Evolutionary conservation across 306 rosid genomes (phyloP).

Genomic region (Dryas alaskensis): DNA sequence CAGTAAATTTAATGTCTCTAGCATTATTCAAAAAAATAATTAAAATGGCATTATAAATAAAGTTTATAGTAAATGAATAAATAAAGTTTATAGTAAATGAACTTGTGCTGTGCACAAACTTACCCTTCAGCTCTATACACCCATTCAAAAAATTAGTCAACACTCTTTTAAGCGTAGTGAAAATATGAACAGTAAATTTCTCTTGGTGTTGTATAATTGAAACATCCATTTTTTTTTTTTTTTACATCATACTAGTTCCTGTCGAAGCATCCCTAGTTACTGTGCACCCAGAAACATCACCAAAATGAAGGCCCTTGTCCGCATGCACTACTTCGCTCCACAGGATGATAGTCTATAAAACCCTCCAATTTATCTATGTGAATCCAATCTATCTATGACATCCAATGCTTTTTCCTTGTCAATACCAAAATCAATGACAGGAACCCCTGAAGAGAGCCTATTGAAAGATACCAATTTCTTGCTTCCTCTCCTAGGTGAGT

Average conservation of each 20-base stretch:
- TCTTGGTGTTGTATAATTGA: not conserved
- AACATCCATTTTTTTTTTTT: not conserved
- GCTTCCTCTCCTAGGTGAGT: conserved; percentile 46
- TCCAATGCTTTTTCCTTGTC: conserved; percentile 68
- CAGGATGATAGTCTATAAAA: not conserved
- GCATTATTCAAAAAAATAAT: too few species aligned
- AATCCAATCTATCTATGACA: conserved; percentile 59
- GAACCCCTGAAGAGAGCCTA: conserved; percentile 49
- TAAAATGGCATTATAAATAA: too few species aligned
- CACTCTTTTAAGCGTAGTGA: not conserved
- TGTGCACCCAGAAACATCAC: not conserved
- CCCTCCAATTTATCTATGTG: conserved; percentile 32
- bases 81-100: not conserved
- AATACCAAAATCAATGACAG: conserved; percentile 45
- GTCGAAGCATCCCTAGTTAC: not conserved
- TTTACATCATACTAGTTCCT: not conserved
- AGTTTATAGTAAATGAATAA: too few species aligned
- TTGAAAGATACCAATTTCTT: conserved; percentile 38
- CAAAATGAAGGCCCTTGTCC: not conserved
- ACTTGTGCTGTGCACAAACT: not conserved
- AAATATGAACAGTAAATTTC: not conserved
- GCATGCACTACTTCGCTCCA: conserved; percentile 2
- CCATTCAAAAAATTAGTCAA: not conserved
- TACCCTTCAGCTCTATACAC: not conserved
- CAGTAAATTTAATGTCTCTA: too few species aligned